phyloP scores from a whole-genome alignment of 1,139 yeast genomes.

The Hyphopichia fennica region DNA sequence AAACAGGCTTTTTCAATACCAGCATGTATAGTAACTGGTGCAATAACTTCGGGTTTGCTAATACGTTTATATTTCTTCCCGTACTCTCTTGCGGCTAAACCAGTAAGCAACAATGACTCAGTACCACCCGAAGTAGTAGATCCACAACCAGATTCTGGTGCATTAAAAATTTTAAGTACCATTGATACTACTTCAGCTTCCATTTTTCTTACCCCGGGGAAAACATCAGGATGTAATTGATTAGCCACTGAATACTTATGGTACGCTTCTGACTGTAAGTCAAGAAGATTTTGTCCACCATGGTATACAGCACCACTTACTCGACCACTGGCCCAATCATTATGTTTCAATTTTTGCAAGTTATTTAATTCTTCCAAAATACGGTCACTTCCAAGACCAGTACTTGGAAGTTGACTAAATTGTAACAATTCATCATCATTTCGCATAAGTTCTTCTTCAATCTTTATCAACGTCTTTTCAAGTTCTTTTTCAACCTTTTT shows the following conservation, averaged over 20 bases:
- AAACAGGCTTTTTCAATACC: constrained; percentile 93
- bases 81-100: constrained; percentile 79
- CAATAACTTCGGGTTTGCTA: constrained; percentile 78
- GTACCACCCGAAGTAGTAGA: constrained; percentile 98
- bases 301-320: constrained; percentile 97
- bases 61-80: constrained; percentile 59
- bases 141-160: constrained; percentile 77
- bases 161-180: constrained; percentile 77
- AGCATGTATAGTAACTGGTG: constrained; percentile 90
- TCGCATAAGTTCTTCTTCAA: constrained; percentile 57
- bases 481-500: constrained; percentile 64
- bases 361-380: constrained; percentile 51
- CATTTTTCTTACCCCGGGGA: constrained; percentile 96
- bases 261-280: constrained; percentile 75
- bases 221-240: constrained; percentile 95
- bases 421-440: constrained; percentile 49
- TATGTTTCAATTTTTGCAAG: constrained; percentile 54
- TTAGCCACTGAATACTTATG: constrained; percentile 81
- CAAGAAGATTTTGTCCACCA: constrained; percentile 76
- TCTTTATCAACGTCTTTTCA: constrained; percentile 37
- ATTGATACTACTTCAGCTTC: constrained; percentile 92
- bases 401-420: constrained; percentile 53
- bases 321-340: constrained; percentile 80
- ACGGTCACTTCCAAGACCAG: constrained; percentile 50
- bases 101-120: constrained; percentile 82